Conservation (phyloP, 129 eudicot species). For the Chrysanthemum makinoi region DNA sequence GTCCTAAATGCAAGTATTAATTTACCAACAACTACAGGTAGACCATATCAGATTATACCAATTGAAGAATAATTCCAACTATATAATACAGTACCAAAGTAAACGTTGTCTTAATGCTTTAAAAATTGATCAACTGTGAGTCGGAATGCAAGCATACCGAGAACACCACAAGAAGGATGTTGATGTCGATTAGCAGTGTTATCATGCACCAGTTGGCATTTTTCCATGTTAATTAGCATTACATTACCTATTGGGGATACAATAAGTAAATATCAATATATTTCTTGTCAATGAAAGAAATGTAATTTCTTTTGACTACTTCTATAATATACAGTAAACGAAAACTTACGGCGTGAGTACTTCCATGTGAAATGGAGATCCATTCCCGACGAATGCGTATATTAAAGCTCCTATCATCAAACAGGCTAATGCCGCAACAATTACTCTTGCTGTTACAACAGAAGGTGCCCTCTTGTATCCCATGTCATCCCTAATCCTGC, state of each 20-base stretch:
- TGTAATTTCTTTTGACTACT: too few relatives aligned
- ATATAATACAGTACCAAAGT: too few relatives aligned
- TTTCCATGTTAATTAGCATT: too few relatives aligned
- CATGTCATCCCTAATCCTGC: background rate
- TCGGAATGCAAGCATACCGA: background rate
- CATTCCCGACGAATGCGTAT: background rate
- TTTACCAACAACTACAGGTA: too few relatives aligned
- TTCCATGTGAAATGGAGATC: background rate
- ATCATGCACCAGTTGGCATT: background rate
- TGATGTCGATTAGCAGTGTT: background rate
- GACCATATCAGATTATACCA: too few relatives aligned
- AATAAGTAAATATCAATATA: too few relatives aligned
- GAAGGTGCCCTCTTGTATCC: background rate
- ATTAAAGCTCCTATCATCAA: background rate
- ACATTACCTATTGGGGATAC: too few relatives aligned
- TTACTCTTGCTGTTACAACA: constrained; percentile 9
- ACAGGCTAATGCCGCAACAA: background rate
- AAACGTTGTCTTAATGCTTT: too few relatives aligned
- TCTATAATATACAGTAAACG: too few relatives aligned
- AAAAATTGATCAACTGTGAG: background rate
- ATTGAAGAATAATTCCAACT: too few relatives aligned
- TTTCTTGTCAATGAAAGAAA: too few relatives aligned
- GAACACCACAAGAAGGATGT: background rate
- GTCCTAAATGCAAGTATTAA: too few relatives aligned
- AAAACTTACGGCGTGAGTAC: constrained; percentile 2